Evolutionary conservation across 148 eudicot genomes (phyloP).

Genomic region (Camellia granthamiana): DNA sequence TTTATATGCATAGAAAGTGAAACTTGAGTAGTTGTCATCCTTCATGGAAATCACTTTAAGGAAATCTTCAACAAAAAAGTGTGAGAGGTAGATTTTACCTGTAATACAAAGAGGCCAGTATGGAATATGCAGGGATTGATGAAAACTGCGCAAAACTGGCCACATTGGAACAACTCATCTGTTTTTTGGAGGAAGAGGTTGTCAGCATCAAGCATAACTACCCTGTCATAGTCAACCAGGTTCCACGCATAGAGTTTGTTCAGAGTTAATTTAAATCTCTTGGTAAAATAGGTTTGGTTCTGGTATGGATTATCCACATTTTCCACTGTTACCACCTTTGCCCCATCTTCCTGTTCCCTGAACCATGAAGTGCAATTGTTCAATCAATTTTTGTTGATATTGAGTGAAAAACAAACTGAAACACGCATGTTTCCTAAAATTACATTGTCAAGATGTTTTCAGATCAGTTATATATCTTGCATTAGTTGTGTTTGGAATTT

Average conservation of each 20-base stretch:
- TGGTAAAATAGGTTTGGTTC: constrained; percentile 24
- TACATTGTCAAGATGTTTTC: too few species aligned
- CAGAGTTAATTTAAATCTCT: constrained; percentile 77
- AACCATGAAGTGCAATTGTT: background rate
- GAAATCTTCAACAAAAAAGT: background rate
- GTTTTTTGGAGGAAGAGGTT: constrained; percentile 80
- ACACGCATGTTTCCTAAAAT: too few species aligned
- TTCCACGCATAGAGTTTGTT: constrained; percentile 94
- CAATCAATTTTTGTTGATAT: background rate
- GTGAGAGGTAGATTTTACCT: constrained; percentile 38
- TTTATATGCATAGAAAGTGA: background rate
- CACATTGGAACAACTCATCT: constrained; percentile 93
- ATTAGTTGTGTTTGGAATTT: too few species aligned
- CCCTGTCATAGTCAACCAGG: constrained; percentile 77
- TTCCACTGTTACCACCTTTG: constrained; percentile 80
- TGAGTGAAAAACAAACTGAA: too few species aligned
- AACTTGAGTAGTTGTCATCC: background rate
- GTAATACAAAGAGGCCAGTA: constrained; percentile 89
- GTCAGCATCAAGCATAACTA: constrained; percentile 92
- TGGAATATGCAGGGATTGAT: constrained; percentile 99
- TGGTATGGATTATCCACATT: constrained; percentile 76
- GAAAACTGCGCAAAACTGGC: constrained; percentile 90
- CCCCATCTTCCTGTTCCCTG: constrained; percentile 90
- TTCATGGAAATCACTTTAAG: background rate
- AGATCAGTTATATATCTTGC: too few species aligned